A percentile compares a stretch with the other conserved stretches of the same genome.
phyloP scores from a whole-genome alignment of 148 eudicot species.

The Oxyria digyna region DNA sequence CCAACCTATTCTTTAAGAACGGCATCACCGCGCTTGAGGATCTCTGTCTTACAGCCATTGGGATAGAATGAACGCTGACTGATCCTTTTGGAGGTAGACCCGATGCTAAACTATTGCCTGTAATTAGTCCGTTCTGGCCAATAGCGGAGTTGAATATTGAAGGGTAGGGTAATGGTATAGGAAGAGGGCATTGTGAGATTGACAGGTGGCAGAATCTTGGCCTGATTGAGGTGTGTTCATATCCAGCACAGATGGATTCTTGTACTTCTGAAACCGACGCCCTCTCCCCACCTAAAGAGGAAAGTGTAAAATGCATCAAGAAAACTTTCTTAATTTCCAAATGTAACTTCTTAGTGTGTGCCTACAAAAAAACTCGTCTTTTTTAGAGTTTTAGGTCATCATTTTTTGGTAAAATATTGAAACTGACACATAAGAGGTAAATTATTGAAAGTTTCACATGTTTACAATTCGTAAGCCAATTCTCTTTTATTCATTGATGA shows the following conservation, averaged over 20 bases:
- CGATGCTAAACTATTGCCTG: slow-evolving; percentile 21
- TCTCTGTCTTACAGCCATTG: slow-evolving; percentile 81
- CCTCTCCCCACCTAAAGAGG: slow-evolving; percentile 34
- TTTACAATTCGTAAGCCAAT: too few species aligned
- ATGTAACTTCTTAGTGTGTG: too few species aligned
- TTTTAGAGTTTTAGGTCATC: too few species aligned
- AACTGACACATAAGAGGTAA: too few species aligned
- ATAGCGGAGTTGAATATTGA: slow-evolving; percentile 52
- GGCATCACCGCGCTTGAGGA: slow-evolving; percentile 71
- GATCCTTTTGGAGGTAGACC: slow-evolving; percentile 49
- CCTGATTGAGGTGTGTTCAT: slow-evolving; percentile 23
- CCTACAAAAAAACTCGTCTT: too few species aligned
- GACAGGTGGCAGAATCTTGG: slow-evolving; percentile 75
- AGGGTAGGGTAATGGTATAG: slow-evolving; percentile 86
- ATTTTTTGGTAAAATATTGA: too few species aligned
- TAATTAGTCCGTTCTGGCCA: slow-evolving; percentile 56
- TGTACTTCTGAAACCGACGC: slow-evolving; percentile 59
- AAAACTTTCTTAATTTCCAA: too few species aligned
- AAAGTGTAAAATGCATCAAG: too few species aligned
- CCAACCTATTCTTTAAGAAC: slow-evolving; percentile 46
- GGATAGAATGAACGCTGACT: slow-evolving; percentile 68
- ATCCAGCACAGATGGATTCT: slow-evolving; percentile 52
- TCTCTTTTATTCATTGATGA: too few species aligned
- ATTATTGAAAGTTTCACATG: too few species aligned
- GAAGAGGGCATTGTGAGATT: slow-evolving; percentile 64